Evolutionary conservation across 441 rosid genomes (phyloP), one percentile per base, ranked within the genome.

Genomic region (Pelargonium fulgidum): DNA sequence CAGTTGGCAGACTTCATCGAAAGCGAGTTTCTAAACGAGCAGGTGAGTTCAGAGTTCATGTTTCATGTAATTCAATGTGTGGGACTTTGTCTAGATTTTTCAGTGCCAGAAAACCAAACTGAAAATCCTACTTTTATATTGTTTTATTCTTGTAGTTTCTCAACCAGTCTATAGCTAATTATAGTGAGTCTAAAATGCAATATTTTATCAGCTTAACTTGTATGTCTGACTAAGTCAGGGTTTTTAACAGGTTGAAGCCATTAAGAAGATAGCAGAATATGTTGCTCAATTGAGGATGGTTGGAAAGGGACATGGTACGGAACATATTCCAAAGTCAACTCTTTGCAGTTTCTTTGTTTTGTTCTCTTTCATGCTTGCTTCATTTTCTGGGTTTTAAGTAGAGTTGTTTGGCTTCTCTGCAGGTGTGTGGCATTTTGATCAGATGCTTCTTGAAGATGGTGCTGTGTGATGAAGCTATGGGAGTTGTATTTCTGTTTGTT

Each of bases 261-360:
- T 85, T 61, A 84, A 87, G 81, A 87, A 87, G 80, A 80, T 81
- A 7, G 26, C 90, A 1, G 87, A 87, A 56, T 87, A 76, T 71
- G 88, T 85, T 52, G 26, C 88, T 73, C 91, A 85, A 67, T 71
- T 88, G 68, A 80, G 89, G 72, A 79, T 71, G 81, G 87, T 88
- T 61, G 91, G 89, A 9, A 88, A 86, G 78, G 91, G 89, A 79
- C 91, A 88, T 3, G 89, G 89, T 86, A 85, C 9, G 78, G 33
- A 47, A 20, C 70, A 24, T 4, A 22, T 39, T 12, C 61, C 16
- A 17, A 58, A 56, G 26, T 58, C 62, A 19, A 2, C 29, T 58
- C 62, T 8, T 58, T 7, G 11, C 10, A 41, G 11, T 41, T 41
- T 41, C 44, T 41, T 41, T 41, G 10, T 41, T 41, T 41, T 41